Base-by-base conservation (phyloP, 306 rosid species). In the Cicer cuneatum region DNA sequence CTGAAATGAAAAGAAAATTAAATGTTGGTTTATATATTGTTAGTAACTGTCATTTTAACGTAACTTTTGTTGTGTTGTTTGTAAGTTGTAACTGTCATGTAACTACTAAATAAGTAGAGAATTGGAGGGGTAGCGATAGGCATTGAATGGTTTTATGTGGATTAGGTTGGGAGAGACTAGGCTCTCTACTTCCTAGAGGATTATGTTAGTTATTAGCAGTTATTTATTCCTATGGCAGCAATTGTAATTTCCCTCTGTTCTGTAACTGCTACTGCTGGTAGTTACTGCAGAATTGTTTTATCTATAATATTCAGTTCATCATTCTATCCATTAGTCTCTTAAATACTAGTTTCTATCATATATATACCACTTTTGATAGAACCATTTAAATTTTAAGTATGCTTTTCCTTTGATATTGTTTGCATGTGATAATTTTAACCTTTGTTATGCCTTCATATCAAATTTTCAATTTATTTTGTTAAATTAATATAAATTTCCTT, bases 361-460 rank as follows among this genome's bases (percentile, higher is more conserved):
- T 48, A 19, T 75, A 8, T 40, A 5, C 24, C 21, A 38, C 3
- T 9, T 74, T 10, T 33, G 60, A 46, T 60, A 47, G 37, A 45
- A 43, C 45, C 7, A 58, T 49, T 64, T 38, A 8, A 19, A 39
- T 42, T 58, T 41, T 54, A 39, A 48, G 7, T 24, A 48, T 41
- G 7, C 64, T 59, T 37, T 71, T 49, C 13, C 70, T 68, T 66
- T 70, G 10, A 7, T 42, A 9, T 38, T 46, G 29, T 6, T 69
- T 8, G 48, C 51, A 56, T 47, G 69, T 63, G 24, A 40, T 70
- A 71, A 19, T 21, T 18, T 47, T 3, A 45, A 48, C 49, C 64
- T 65, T 43, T 57, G 43, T 21, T 53, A 43, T 81, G 73, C 74
- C 69, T 81, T 81, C 49, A 56, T 69, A 40, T 61, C 15, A 43